Evolutionary conservation across 2,329 filamentous ascomycete genomes (phyloP).

Genomic region (Stachybotrys echinatus): DNA sequence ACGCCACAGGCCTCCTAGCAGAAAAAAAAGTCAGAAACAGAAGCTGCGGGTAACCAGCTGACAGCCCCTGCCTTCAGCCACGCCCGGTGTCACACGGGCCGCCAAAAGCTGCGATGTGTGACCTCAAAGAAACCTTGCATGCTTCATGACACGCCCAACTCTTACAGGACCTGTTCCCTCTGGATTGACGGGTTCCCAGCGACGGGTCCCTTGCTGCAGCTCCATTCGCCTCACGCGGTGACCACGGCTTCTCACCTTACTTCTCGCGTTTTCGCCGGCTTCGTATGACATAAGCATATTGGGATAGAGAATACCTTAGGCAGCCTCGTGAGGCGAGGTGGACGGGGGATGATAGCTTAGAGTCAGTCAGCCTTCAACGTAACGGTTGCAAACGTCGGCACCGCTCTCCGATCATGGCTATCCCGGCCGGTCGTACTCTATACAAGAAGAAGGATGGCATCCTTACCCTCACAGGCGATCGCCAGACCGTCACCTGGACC

Average conservation of each 20-base stretch:
- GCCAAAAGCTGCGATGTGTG: neutral
- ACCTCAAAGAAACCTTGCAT: neutral
- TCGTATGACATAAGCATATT: neutral
- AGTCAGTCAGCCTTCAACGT: neutral
- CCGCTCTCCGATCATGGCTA: conserved; percentile 53
- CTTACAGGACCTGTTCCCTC: neutral
- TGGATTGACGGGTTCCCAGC: neutral
- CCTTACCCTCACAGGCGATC: conserved; percentile 69
- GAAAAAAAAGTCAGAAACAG: too few relatives aligned
- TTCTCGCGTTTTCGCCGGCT: too few relatives aligned
- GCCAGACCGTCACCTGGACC: conserved; percentile 74
- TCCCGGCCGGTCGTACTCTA: conserved; percentile 60
- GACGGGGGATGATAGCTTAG: neutral
- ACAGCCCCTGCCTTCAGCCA: neutral
- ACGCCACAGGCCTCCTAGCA: too few relatives aligned
- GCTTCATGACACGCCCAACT: neutral
- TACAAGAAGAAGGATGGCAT: conserved; percentile 97
- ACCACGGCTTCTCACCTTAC: too few relatives aligned
- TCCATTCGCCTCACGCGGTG: too few relatives aligned
- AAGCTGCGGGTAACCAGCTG: neutral
- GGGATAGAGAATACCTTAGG: neutral
- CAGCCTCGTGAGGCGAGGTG: neutral
- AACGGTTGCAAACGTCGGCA: neutral
- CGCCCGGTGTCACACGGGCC: neutral
- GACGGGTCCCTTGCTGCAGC: too few relatives aligned